phyloP scores from a whole-genome alignment of 768 basidiomycete genomes.

The Mycena venus region DNA sequence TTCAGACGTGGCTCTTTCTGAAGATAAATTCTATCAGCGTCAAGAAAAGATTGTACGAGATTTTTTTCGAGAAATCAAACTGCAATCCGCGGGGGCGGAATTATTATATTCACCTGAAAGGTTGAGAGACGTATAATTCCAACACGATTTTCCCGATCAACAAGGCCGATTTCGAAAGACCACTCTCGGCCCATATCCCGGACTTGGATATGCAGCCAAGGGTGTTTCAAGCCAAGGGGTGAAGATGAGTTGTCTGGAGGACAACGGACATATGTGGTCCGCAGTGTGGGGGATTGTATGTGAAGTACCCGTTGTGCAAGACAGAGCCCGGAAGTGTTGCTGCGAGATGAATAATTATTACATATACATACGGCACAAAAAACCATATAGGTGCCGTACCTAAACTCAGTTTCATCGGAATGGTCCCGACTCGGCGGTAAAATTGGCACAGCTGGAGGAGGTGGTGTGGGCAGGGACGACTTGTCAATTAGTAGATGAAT shows the following conservation, averaged over 20 bases:
- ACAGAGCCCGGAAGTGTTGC: slow-evolving; percentile 17
- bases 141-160: slow-evolving; percentile 70
- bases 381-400: slow-evolving; percentile 37
- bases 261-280: slow-evolving; percentile 75
- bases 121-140: slow-evolving; percentile 81
- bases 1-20: slow-evolving; percentile 72
- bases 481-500: slow-evolving; percentile 74
- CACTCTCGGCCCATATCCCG: slow-evolving; percentile 77
- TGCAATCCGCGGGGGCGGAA: neutral
- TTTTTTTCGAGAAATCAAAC: neutral
- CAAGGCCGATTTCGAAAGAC: slow-evolving; percentile 82
- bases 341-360: neutral
- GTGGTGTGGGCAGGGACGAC: slow-evolving; percentile 64
- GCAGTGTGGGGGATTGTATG: slow-evolving; percentile 82
- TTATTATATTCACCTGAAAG: slow-evolving; percentile 73
- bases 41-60: slow-evolving; percentile 13
- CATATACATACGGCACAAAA: slow-evolving; percentile 35
- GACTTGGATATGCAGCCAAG: slow-evolving; percentile 84
- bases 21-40: slow-evolving; percentile 27
- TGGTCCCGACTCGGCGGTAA: slow-evolving; percentile 51
- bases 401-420: slow-evolving; percentile 41
- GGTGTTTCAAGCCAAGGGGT: slow-evolving; percentile 71
- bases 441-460: slow-evolving; percentile 61
- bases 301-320: slow-evolving; percentile 82
- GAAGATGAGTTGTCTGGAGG: slow-evolving; percentile 59